Conservation (phyloP, 768 basidiomycete genomes). For the button mushroom (Agaricus bisporus) region DNA sequence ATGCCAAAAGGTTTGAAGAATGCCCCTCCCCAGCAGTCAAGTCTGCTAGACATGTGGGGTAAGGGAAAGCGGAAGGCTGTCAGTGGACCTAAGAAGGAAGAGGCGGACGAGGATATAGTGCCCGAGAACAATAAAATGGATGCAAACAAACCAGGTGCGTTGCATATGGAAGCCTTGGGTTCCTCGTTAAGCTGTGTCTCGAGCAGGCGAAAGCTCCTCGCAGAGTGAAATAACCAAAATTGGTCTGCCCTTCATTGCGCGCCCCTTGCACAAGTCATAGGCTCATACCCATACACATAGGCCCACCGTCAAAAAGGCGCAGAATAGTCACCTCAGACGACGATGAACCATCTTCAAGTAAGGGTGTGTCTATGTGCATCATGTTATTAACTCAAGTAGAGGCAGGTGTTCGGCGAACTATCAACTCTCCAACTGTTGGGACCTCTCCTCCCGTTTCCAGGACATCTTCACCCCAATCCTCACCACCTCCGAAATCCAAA, state of each 20-base stretch:
- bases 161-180: neutral
- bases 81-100: slow-evolving; percentile 16
- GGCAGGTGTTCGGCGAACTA: neutral
- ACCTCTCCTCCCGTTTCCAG: slow-evolving; percentile 2
- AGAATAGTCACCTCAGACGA: slow-evolving; percentile 51
- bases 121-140: slow-evolving; percentile 23
- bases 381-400: slow-evolving; percentile 3
- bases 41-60: slow-evolving; percentile 66
- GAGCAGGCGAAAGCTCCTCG: slow-evolving; percentile 35
- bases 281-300: slow-evolving; percentile 15
- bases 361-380: neutral
- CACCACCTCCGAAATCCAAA: slow-evolving; percentile 5
- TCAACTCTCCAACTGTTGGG: slow-evolving; percentile 4
- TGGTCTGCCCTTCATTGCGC: neutral
- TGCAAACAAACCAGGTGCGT: slow-evolving; percentile 15
- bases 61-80: slow-evolving; percentile 34
- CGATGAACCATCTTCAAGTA: slow-evolving; percentile 27
- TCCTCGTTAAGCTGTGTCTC: neutral
- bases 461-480: neutral
- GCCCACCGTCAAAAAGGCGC: slow-evolving; percentile 40
- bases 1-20: slow-evolving; percentile 67
- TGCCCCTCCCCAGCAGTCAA: slow-evolving; percentile 73
- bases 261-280: neutral
- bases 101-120: slow-evolving; percentile 15
- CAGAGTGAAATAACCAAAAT: slow-evolving; percentile 23